Conservation (phyloP, 1,284 basidiomycete genomes). For the Singerocomus rubriflavus region DNA sequence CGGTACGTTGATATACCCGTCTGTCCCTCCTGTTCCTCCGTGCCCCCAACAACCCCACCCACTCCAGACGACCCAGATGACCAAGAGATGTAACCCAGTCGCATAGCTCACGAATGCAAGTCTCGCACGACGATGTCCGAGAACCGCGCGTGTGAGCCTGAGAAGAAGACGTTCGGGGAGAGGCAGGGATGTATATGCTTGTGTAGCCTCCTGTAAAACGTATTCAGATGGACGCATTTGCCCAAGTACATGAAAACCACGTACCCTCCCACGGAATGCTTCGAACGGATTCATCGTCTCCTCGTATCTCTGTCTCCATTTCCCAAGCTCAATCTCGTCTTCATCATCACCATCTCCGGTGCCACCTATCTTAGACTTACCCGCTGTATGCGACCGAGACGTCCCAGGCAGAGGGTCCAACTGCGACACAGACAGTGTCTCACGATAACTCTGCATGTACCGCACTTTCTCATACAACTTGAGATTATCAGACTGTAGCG, state of each 20-base stretch:
- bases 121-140: conserved; percentile 84
- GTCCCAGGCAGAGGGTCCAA: conserved; percentile 64
- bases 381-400: conserved; percentile 19
- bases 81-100: conserved; percentile 70
- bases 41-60: conserved; percentile 51
- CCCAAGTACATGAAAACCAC: conserved; percentile 33
- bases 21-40: neutral
- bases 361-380: conserved; percentile 74
- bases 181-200: conserved; percentile 89
- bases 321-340: conserved; percentile 85
- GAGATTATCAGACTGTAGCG: conserved; percentile 87
- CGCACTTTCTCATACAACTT: conserved; percentile 96
- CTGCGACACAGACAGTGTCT: conserved; percentile 62
- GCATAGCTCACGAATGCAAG: conserved; percentile 84
- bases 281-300: conserved; percentile 98
- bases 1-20: conserved; percentile 13
- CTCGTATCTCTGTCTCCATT: conserved; percentile 90
- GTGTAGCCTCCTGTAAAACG: conserved; percentile 75
- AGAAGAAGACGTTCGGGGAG: conserved; percentile 89
- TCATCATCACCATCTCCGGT: conserved; percentile 59
- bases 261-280: conserved; percentile 88
- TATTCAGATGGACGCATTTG: neutral
- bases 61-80: conserved; percentile 72
- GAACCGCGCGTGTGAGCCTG: conserved; percentile 78
- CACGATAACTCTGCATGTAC: conserved; percentile 92